phyloP scores from a whole-genome alignment of 1,139 yeast species.

The Yamadazyma diddensiae region DNA sequence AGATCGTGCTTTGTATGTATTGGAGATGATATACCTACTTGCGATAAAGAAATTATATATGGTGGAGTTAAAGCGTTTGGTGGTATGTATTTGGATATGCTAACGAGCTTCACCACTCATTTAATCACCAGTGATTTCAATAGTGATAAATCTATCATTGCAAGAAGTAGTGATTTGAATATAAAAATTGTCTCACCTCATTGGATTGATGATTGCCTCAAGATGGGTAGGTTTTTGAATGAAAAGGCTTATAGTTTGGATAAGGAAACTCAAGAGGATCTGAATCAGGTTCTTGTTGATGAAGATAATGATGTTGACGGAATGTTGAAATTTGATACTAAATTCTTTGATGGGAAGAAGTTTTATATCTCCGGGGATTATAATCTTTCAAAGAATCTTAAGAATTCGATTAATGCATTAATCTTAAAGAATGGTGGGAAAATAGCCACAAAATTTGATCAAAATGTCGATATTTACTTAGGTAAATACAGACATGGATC shows the following conservation, averaged over 20 bases:
- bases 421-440: constrained; percentile 34
- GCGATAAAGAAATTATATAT: constrained; percentile 63
- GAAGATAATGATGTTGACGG: constrained; percentile 11
- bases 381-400: constrained; percentile 29
- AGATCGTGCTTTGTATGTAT: constrained; percentile 61
- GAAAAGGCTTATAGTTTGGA: constrained; percentile 47
- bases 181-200: constrained; percentile 70
- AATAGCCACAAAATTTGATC: constrained; percentile 18
- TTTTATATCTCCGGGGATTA: constrained; percentile 34
- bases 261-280: constrained; percentile 4
- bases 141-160: constrained; percentile 49
- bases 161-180: constrained; percentile 35
- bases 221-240: constrained; percentile 46
- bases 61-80: constrained; percentile 73
- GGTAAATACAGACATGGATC: constrained; percentile 64
- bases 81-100: constrained; percentile 63
- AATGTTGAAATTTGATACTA: constrained; percentile 10
- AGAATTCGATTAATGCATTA: constrained; percentile 23
- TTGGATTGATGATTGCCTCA: constrained; percentile 75
- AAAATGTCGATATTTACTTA: constrained; percentile 54
- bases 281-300: constrained; percentile 12
- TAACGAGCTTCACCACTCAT: constrained; percentile 76
- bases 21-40: constrained; percentile 53
- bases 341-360: constrained; percentile 22
- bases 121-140: constrained; percentile 56